Evolutionary conservation across 1,284 basidiomycete species (phyloP), one percentile per base, ranked within the genome.

Genomic region (Rhodotorula sp.): DNA sequence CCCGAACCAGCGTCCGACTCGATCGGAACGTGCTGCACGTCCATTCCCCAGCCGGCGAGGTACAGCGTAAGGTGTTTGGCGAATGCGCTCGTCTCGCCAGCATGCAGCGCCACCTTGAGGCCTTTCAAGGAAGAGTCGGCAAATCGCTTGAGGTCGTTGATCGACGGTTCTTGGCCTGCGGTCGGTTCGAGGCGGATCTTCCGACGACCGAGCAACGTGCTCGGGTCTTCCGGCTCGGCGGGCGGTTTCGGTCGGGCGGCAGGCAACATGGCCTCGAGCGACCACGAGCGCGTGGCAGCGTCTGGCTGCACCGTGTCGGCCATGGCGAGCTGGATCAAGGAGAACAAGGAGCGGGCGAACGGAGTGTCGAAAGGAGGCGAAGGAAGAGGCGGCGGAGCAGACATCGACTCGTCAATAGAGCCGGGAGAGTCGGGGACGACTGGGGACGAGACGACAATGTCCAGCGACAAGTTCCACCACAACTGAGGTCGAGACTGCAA

Each of bases 41-140:
- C 92, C 86, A 97, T 86, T 23, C 93, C 93, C 93, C 94, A 97
- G 6, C 90, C 87, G n/a, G 91, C 91, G 68, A 97, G 86, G 81
- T 95, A 95, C 76, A 89, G 90, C 49, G 92, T 93, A 39, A 97
- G 84, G 80, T 95, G 92, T 63, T 91, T 90, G 0, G 93, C 93
- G 79, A 97, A 97, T 0, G 89, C 87, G 58, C 91, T 91, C 70
- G 87, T 87, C 20, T 91, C 86, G 77, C 87, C 90, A 10, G 94
- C 92, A 78, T 94, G 90, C 23, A 97, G 83, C 0, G 87, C 87
- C 0, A 90, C 92, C 77, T 87, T 90, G 80, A 89, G 91, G 8
- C 92, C 91, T 73, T 89, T 87, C 58, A 97, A 82, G 20, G 76
- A 74, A 5, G 86, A 88, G 68, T 93, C 91, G 5, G 89, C 87